Evolutionary conservation across 192 early-diverging fungal species (phyloP), one percentile per base, ranked within the genome.

Genomic region (Dimargaris verticillata): DNA sequence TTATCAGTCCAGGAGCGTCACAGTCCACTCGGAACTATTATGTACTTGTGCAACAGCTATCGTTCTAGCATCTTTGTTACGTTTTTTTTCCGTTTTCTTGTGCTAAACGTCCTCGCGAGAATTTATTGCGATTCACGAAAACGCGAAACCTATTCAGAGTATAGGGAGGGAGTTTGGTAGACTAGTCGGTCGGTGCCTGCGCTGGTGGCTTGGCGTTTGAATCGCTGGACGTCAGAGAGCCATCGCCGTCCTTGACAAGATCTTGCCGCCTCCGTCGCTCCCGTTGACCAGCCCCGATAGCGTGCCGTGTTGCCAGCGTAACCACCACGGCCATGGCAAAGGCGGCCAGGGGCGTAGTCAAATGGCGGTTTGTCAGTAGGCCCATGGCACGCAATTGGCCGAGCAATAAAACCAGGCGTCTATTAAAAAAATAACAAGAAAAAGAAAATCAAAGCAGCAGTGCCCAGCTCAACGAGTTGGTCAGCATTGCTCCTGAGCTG

Each of bases 231-330:
- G 49, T 11, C 49, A 26, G 26, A 11, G 49, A 11, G 49, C 26
- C 49, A 9, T 11, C 3, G 49, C 9, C 18, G 22, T 51, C 57
- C 0, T 59, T 59, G 57, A 44, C n/a, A 43, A 59, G 33, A 5
- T 59, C 57, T 5, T 42, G 33, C 25, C 42, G 33, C 5, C 57
- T 0, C 20, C 42, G 57, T 5, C 57, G 57, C n/a, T 59, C 57
- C 38, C 43, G 57, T 59, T 59, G 57, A 3, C 57, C 57, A 44
- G 43, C n/a, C 12, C 57, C 57, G n/a, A 59, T 59, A 38, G 57
- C 57, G 41, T 59, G 43, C n/a, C 57, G 57, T 22, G 57, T 59
- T 13, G 42, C 57, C 17, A 59, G 18, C 2, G 57, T 59, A 7
- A 59, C 15, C 20, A 59, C 57, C 15, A 59, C n/a, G 38, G 57